phyloP scores from a whole-genome alignment of 2,329 filamentous ascomycete genomes.

The Fusarium coffeatum region DNA sequence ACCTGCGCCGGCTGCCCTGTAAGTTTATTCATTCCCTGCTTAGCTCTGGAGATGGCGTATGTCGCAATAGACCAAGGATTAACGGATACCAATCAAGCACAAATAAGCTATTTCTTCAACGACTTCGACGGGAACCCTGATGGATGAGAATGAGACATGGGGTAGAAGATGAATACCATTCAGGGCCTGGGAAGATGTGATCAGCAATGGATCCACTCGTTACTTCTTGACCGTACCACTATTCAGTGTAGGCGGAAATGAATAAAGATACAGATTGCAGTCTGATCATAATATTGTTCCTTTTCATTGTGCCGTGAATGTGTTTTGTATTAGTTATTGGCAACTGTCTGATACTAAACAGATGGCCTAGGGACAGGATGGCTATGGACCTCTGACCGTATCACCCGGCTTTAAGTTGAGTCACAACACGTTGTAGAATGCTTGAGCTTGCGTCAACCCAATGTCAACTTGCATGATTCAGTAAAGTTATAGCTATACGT shows the following conservation, averaged over 20 bases:
- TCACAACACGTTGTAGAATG: background rate
- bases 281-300: background rate
- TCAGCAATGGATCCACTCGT: conserved; percentile 43
- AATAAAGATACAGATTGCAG: conserved; percentile 20
- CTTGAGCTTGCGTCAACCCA: background rate
- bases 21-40: conserved; percentile 42
- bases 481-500: background rate
- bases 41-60: conserved; percentile 17
- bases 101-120: conserved; percentile 41
- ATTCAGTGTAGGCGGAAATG: conserved; percentile 2
- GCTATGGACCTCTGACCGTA: background rate
- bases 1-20: conserved; percentile 58
- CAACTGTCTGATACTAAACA: background rate
- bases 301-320: background rate
- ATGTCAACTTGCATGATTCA: too few species aligned
- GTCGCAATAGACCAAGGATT: conserved; percentile 16
- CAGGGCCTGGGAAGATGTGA: conserved; percentile 12
- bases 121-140: conserved; percentile 44
- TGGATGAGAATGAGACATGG: conserved; percentile 19
- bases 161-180: conserved; percentile 9
- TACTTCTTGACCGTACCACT: conserved; percentile 17
- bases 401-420: background rate
- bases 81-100: conserved; percentile 45
- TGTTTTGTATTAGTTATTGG: background rate
- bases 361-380: background rate